Base-by-base conservation (phyloP, 1,284 basidiomycete species). In the Crucibulum cyathiforme region DNA sequence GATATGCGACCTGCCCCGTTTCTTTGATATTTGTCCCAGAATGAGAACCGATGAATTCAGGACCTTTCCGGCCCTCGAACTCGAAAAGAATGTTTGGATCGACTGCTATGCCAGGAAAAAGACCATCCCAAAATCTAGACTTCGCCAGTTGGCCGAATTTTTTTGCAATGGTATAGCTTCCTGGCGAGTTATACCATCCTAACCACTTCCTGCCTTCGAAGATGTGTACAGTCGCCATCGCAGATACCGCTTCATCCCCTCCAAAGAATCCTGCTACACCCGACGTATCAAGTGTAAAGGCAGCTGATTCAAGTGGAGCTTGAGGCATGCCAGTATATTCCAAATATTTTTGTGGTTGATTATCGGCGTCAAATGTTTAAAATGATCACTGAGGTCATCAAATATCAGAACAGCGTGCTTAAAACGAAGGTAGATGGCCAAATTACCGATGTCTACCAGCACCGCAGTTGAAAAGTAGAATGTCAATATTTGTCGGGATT, bases 131-230 rank as follows among this genome's bases (percentile, higher is more conserved):
- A 5, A 17, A 12, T 43, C 39, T 12, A 2, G 39, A 43, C 12
- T 12, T 2, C 17, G 39, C 39, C 39, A 43, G 17, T 17, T 43
- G 39, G 3, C 17, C 67, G 10, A 68, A 77, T 43, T 66, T 62
- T 38, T 66, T 74, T 19, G 73, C 75, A n/a, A 77, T 67, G 8
- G 62, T 51, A 52, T 75, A 77, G 7, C 73, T 70, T 9, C 74
- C 76, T 7, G 76, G 76, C 3, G 75, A 63, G n/a, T 77, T 75
- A 34, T 76, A 77, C 76, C 74, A 75, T 2, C 74, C 74, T 10
- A 74, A 36, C 69, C 65, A 76, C 10, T 52, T 66, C 37, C 72
- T 74, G 4, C 61, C 63, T 47, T 64, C 58, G 47, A 68, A 76
- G 15, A 77, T 56, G 47, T 77, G 72, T 7, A 75, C 63, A 0